Base-by-base conservation (phyloP, 2,329 filamentous ascomycete species). In the Ceratocystiopsis minuta region DNA sequence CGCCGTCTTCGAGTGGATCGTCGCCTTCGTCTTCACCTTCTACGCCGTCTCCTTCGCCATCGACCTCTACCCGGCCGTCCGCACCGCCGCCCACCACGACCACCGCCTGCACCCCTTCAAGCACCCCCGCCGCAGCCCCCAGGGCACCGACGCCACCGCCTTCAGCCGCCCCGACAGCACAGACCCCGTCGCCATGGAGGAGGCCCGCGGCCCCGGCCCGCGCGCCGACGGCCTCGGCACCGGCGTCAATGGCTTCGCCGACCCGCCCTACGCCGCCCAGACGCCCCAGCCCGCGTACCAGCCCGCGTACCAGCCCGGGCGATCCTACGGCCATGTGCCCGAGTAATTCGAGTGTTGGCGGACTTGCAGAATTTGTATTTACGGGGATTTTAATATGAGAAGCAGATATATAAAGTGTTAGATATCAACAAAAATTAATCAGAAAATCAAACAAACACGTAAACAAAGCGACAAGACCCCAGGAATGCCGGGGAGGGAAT, bases 21-120 rank as follows among this genome's bases (percentile, higher is more conserved):
- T 95, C 49, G 74, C 85, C 31, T 76, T 93, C 54, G 67, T 94
- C 54, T 95, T 87, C 62, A 83, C 81, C 41, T 80, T 87, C 54
- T 96, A 94, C 62, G 68, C 92, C 46, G 70, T 88, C 48, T 85
- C 80, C 46, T 96, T 93, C 65, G 70, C 80, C 53, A 68, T 95
- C 55, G 88, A 98, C 61, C 74, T 98, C 39, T 68, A 82, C 48
- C 90, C 90, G 0, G 83, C 84, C 12, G 65, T 80, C 3, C 65
- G 70, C 47, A 80, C 75, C 12, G 73, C 69, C 48, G 12, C 56
- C 62, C 49, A 31, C 28, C 18, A 43, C 46, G 38, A 33, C 20
- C 24, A 43, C 46, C 39, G 40, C 39, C 37, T 32, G 36, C 36
- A 42, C 2, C 24, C 24, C 9, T 28, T 28, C 24, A 28, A 28